Percentiles rank a stretch among this genome's conserved stretches.
Evolutionary conservation across 371 early-diverging fungal genomes (phyloP).

Genomic region (Circinella umbellata): DNA sequence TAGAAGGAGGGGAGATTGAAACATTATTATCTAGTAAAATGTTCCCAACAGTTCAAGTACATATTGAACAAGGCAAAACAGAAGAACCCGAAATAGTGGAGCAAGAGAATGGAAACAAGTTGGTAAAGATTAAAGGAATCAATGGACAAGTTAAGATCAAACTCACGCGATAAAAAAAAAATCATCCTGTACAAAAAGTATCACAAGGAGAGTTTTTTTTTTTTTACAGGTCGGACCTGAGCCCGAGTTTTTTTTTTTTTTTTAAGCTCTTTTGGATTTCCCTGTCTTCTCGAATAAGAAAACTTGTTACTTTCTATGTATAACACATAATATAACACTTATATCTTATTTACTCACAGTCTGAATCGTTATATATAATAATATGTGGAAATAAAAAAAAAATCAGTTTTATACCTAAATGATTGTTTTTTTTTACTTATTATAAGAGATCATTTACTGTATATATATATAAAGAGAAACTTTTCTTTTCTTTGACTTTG

Average conservation of each 20-base stretch:
- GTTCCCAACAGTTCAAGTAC: slow-evolving; percentile 37
- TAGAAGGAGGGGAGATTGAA: slow-evolving; percentile 34
- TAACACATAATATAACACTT: not conserved
- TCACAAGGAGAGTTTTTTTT: no score
- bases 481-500: no score
- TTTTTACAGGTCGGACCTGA: not conserved
- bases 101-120: slow-evolving; percentile 8
- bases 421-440: not conserved
- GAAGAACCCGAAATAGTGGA: slow-evolving; percentile 2
- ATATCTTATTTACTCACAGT: no score
- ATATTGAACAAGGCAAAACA: slow-evolving; percentile 10
- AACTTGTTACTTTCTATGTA: not conserved
- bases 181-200: no score
- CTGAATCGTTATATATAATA: no score
- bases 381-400: no score
- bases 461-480: not conserved
- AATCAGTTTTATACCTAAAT: no score
- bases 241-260: not conserved
- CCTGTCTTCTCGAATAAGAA: no score
- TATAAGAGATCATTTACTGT: not conserved
- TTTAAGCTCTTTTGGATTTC: no score
- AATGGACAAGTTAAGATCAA: not conserved
- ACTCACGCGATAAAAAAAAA: slow-evolving; percentile 3
- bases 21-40: slow-evolving; percentile 31
- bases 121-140: slow-evolving; percentile 2